phyloP scores from a whole-genome alignment of 2,329 filamentous ascomycete species.

The Botrytis porri region DNA sequence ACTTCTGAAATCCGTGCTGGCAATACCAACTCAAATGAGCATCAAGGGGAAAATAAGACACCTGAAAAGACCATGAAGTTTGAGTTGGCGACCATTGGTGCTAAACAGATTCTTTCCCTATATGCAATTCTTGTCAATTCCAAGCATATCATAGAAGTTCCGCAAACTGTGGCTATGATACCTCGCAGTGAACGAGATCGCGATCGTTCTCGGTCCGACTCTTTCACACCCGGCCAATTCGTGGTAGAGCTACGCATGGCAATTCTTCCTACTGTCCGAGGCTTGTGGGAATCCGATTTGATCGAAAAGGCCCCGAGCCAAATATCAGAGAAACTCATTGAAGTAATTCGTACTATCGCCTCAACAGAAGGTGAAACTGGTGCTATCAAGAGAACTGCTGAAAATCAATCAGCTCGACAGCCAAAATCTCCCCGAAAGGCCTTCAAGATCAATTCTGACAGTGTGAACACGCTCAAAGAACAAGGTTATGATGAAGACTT shows the following conservation, averaged over 20 bases:
- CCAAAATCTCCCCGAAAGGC: conserved; percentile 42
- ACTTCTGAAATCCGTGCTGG: conserved; percentile 52
- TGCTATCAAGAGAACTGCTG: conserved; percentile 58
- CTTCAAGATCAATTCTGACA: conserved; percentile 51
- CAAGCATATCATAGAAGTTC: conserved; percentile 77
- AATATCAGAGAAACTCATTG: conserved; percentile 75
- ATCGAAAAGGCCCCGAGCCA: conserved; percentile 76
- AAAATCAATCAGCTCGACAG: conserved; percentile 49
- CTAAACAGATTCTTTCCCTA: conserved; percentile 82
- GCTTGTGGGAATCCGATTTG: conserved; percentile 82
- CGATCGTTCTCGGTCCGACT: conserved; percentile 55
- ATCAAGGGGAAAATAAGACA: conserved; percentile 40
- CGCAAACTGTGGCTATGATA: conserved; percentile 55
- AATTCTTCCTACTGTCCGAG: conserved; percentile 70
- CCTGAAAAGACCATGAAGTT: conserved; percentile 22
- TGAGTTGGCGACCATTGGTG: conserved; percentile 52
- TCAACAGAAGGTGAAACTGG: conserved; percentile 71
- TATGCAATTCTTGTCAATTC: conserved; percentile 73
- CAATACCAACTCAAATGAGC: neutral
- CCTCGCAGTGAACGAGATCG: conserved; percentile 52
- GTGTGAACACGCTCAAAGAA: conserved; percentile 42
- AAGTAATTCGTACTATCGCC: conserved; percentile 76
- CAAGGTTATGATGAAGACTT: conserved; percentile 58
- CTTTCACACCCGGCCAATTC: conserved; percentile 70
- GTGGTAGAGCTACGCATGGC: conserved; percentile 81